A percentile compares a stretch with the other conserved stretches of the same genome.
phyloP scores from a whole-genome alignment of 2,329 filamentous ascomycete species.

The Thermomyces lanuginosus region DNA sequence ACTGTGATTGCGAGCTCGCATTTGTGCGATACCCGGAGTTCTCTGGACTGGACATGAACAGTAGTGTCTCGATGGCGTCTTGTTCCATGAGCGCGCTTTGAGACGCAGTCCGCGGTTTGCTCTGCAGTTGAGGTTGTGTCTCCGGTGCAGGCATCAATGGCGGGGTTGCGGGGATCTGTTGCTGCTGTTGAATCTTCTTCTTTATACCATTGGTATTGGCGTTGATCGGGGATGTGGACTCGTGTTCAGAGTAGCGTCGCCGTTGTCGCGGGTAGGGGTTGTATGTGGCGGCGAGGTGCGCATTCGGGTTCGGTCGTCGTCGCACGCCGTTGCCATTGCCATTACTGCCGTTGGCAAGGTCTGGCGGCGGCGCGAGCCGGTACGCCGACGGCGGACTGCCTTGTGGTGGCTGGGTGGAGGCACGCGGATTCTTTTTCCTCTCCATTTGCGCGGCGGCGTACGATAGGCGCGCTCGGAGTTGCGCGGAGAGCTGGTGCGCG shows the following conservation, averaged over 20 bases:
- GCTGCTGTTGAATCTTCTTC: too few relatives aligned
- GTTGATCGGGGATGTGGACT: constrained; percentile 10
- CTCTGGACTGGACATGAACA: constrained; percentile 36
- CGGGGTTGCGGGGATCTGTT: constrained; percentile 17
- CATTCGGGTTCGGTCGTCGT: constrained; percentile 24
- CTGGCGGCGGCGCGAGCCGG: constrained; percentile 8
- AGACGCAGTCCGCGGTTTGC: constrained; percentile 20
- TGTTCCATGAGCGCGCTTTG: constrained; percentile 33
- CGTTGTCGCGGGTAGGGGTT: constrained; percentile 14
- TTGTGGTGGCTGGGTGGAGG: constrained; percentile 34
- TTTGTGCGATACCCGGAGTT: constrained; percentile 25
- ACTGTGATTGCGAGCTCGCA: constrained; percentile 4
- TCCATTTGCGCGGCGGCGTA: constrained; percentile 92
- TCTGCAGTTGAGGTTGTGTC: constrained; percentile 9
- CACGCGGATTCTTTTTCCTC: constrained; percentile 47
- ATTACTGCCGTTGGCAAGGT: not conserved
- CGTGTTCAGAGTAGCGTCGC: constrained; percentile 19
- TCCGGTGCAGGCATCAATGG: constrained; percentile 14
- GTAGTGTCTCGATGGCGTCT: constrained; percentile 34
- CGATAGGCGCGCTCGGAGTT: constrained; percentile 67
- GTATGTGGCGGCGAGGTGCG: constrained; percentile 8
- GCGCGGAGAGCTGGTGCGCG: constrained; percentile 48
- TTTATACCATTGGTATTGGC: too few relatives aligned
- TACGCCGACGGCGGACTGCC: constrained; percentile 11
- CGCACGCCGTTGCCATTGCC: constrained; percentile 12